Evolutionary conservation across 2,329 filamentous ascomycete species (phyloP), one percentile per base, ranked within the genome.

Genomic region (Exophiala oligosperma): DNA sequence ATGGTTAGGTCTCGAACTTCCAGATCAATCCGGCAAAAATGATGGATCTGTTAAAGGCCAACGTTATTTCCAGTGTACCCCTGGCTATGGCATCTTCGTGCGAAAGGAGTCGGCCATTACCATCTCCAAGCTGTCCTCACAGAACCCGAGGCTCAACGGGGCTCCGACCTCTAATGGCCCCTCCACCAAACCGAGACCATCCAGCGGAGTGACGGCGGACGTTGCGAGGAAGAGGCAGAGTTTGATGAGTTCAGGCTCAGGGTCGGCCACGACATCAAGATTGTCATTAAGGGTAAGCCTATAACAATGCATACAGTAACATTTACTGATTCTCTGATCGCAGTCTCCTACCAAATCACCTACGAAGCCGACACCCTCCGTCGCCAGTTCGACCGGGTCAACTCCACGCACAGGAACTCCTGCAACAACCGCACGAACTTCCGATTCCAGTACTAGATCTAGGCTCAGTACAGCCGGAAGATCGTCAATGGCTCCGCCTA

Each of bases 1-100:
- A 61, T 97, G 92, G 91, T 81, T 97, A 59, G 93, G 93, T 64
- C 84, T 97, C 59, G 92, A 96, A 77, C 84, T 97, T 56, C 86
- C 91, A 52, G 88, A 91, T 48, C 80, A 87, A 53, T 84, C 83
- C 21, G 93, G 94, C 32, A 97, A 97, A 79, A 97, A 97, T 68
- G 91, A 97, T 80, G 93, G 93, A 64, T 88, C 89, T 55, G 91
- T 97, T 48, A 85, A 93, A 73, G 92, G 91, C 61, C 84, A 91
- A 70, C 81, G 91, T 21, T 97, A 97, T 72, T 97, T 96, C 68
- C 85, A 92, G 50, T 97, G 93, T 66, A 72, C 80, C 49, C 75
- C 78, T 46, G 75, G 82, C 71, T 74, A 87, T 83, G 84, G 91
- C 80, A 94, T 99, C 85, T 97, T 99, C 69, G 84, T 97, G 55